These are phyloP conservation scores for Tolypocladium tropicale DNA, from an alignment of 2,329 filamentous ascomycete species.

Conservation along the genomic window DNA sequence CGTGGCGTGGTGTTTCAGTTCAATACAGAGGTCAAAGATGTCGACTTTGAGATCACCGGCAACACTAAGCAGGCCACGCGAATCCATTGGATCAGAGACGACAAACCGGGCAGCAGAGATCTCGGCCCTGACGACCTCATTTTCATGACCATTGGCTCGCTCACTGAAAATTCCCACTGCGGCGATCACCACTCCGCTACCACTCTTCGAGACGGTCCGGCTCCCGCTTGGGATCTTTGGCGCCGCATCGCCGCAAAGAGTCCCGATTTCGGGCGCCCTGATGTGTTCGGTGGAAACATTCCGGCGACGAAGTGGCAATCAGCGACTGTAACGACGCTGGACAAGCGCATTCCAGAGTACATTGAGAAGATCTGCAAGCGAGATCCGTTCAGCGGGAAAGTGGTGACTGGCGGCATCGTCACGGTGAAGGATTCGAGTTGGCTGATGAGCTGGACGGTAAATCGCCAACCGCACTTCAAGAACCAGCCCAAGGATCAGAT, in stretches of 20 bases:
- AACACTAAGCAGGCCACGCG: not conserved
- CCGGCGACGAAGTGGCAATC: not conserved
- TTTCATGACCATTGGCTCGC: not conserved
- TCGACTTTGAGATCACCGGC: not conserved
- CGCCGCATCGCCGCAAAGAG: not conserved
- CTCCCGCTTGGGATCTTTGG: not conserved
- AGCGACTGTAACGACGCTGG: constrained; percentile 15
- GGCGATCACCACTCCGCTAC: not conserved
- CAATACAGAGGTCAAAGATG: not conserved
- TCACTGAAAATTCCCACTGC: not conserved
- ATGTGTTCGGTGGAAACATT: not conserved
- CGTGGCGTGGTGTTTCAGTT: not conserved
- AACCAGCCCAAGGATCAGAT: not conserved
- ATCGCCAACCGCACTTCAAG: not conserved
- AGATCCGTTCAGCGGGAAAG: constrained; percentile 17
- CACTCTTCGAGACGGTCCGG: not conserved
- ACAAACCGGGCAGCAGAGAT: not conserved
- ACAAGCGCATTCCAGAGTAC: constrained; percentile 11
- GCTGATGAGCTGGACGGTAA: not conserved
- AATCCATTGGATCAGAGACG: not conserved
- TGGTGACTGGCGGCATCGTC: constrained; percentile 25
- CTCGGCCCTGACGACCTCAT: not conserved
- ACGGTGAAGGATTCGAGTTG: constrained; percentile 1
- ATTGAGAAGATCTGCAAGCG: constrained; percentile 11
- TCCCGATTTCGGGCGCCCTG: not conserved